phyloP scores from a whole-genome alignment of 257 asterid genomes.

The Mentha longifolia region DNA sequence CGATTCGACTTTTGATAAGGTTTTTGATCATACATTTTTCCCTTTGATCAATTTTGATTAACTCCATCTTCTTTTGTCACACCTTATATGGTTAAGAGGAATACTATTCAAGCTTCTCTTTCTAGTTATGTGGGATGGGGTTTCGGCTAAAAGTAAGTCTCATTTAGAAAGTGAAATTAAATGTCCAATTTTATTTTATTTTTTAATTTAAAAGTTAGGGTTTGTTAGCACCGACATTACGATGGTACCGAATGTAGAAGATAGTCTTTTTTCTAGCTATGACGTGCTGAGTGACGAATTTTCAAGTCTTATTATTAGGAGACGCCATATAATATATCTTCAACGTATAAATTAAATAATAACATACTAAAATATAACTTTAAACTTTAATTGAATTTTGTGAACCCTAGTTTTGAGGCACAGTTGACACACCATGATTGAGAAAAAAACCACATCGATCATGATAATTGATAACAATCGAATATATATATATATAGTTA shows the following conservation, averaged over 20 bases:
- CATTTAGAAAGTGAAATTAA: neutral
- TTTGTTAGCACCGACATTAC: neutral
- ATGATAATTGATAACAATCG: no score
- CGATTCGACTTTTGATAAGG: constrained; percentile 24
- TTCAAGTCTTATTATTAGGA: neutral
- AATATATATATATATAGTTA: no score
- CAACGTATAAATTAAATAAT: neutral
- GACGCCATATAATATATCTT: neutral
- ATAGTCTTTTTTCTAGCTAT: neutral
- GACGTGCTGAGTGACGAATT: neutral
- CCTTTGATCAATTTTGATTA: neutral
- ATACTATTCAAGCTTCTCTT: neutral
- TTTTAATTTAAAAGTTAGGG: neutral
- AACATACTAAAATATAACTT: no score
- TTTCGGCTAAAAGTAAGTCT: neutral
- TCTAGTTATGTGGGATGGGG: neutral
- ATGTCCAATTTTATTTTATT: neutral
- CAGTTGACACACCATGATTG: no score
- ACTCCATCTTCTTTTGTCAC: constrained; percentile 28
- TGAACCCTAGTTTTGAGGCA: no score
- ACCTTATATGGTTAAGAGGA: constrained; percentile 24
- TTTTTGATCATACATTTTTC: neutral
- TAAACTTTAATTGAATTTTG: no score
- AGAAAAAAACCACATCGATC: no score
- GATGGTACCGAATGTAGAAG: neutral